Conservation (phyloP, 108 stramenopile genomes). For the Skeletonema costatum region DNA sequence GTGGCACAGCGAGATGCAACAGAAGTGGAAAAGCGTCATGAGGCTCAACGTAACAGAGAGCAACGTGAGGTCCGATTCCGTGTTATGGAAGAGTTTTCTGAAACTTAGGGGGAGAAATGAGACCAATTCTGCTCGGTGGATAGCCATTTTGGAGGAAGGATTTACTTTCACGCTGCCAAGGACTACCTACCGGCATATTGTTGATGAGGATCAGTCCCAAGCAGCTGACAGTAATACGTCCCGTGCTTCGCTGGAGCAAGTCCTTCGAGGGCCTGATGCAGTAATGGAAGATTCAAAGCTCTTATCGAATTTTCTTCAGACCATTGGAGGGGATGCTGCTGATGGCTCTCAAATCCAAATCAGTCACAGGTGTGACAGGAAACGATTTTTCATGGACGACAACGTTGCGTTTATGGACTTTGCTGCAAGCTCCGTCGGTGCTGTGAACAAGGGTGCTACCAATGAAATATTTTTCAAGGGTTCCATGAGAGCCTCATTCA, state of each 20-base stretch:
- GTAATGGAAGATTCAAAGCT: conserved; percentile 72
- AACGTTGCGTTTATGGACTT: conserved; percentile 72
- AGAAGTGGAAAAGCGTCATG: conserved; percentile 67
- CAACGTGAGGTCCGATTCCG: conserved; percentile 83
- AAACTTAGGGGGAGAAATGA: conserved; percentile 80
- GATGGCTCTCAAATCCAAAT: conserved; percentile 38
- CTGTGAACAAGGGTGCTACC: conserved; percentile 45
- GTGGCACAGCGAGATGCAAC: conserved; percentile 80
- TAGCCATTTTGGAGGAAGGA: conserved; percentile 80
- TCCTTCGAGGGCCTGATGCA: conserved; percentile 59
- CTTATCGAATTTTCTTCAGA: conserved; percentile 61
- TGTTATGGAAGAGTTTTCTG: conserved; percentile 86
- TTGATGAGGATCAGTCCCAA: conserved; percentile 20
- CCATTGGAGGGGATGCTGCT: conserved; percentile 28
- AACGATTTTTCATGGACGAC: conserved; percentile 83
- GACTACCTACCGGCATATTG: conserved; percentile 68
- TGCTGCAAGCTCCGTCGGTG: conserved; percentile 57
- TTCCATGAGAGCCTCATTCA: conserved; percentile 62
- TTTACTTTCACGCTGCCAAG: conserved; percentile 77
- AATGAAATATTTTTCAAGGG: conserved; percentile 66
- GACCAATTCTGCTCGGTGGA: conserved; percentile 71
- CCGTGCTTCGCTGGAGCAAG: conserved; percentile 52
- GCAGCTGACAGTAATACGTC: background rate
- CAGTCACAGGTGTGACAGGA: conserved; percentile 66
- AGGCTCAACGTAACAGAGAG: conserved; percentile 72